phyloP scores from a whole-genome alignment of 768 basidiomycete genomes.

The Mycena maculata region DNA sequence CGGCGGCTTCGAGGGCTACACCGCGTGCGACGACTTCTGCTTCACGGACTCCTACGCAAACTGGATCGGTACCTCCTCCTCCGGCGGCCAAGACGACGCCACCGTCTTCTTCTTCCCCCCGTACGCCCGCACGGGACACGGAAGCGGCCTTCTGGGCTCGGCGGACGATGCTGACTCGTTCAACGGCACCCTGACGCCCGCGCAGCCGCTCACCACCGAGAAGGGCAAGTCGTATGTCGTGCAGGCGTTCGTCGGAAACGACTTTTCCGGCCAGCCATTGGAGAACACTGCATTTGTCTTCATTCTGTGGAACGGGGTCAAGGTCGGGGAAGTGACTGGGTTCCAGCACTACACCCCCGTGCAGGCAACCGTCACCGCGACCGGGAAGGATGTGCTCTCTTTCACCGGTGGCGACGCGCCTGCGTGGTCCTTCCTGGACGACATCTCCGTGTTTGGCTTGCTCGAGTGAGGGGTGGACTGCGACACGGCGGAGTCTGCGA shows the following conservation, averaged over 20 bases:
- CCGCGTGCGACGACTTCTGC: constrained; percentile 54
- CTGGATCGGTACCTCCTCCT: constrained; percentile 54
- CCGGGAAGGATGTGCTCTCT: constrained; percentile 51
- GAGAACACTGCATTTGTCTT: constrained; percentile 53
- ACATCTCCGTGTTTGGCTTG: constrained; percentile 43
- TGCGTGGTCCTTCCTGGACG: constrained; percentile 63
- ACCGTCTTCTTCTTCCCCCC: constrained; percentile 55
- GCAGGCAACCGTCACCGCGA: constrained; percentile 48
- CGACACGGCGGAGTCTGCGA: too few relatives aligned
- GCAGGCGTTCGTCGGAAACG: constrained; percentile 55
- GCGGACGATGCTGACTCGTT: constrained; percentile 50
- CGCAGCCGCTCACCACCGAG: constrained; percentile 47
- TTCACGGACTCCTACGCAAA: constrained; percentile 48
- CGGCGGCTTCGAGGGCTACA: constrained; percentile 58
- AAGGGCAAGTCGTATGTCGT: constrained; percentile 53
- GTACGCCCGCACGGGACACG: constrained; percentile 55
- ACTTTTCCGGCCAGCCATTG: constrained; percentile 47
- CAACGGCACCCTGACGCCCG: constrained; percentile 52
- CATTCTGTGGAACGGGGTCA: constrained; percentile 56
- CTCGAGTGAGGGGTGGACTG: too few relatives aligned
- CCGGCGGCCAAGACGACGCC: constrained; percentile 54
- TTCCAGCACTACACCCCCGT: constrained; percentile 53
- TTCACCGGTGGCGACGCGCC: constrained; percentile 59
- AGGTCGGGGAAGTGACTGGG: constrained; percentile 48
- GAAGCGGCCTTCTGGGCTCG: constrained; percentile 57